Evolutionary conservation across 2,329 filamentous ascomycete species (phyloP), one percentile per base, ranked within the genome.

Genomic region (Cladorrhinum sp.): DNA sequence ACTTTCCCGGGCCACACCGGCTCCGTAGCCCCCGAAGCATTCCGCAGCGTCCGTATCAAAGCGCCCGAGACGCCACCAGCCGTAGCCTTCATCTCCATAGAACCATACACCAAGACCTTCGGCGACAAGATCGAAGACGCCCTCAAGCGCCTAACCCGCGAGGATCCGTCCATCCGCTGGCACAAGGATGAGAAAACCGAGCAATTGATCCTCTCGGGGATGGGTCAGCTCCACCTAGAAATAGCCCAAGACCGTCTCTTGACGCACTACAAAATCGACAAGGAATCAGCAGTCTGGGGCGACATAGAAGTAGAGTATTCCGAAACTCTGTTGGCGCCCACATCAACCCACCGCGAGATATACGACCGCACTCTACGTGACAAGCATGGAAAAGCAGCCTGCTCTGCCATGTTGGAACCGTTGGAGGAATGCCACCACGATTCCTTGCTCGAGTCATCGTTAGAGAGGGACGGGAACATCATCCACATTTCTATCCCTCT

Each of bases 181-280:
- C 90, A 83, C 36, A 81, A 91, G 27, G 91, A 98, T 68, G 86
- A 93, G 63, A 95, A 97, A 72, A 93, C 91, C 1, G 95, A 95
- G 1, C 92, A 96, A 70, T 97, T 95, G 51, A 88, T 96, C 29
- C 81, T 99, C 0, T 93, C 93, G 57, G 95, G 95, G 3, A 98
- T 99, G 95, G 95, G 95, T 7, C 92, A 96, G 69, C 83, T 99
- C 25, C 95, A 99, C 74, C 81, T 99, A 0, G 95, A 99, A 69
- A 95, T 99, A 53, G 93, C 93, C 0, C 81, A 92, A 54, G 91
- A 98, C 73, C 85, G 93, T 49, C 84, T 99, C 9, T 86, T 95
- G 65, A 90, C 91, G 56, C 92, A 96, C 70, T 88, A 97, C 76
- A 96, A 95, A 73, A 92, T 82, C 80, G 74, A 96, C 85, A 82